phyloP scores from a whole-genome alignment of 257 asterid species.

The Solanum appendiculatum region DNA sequence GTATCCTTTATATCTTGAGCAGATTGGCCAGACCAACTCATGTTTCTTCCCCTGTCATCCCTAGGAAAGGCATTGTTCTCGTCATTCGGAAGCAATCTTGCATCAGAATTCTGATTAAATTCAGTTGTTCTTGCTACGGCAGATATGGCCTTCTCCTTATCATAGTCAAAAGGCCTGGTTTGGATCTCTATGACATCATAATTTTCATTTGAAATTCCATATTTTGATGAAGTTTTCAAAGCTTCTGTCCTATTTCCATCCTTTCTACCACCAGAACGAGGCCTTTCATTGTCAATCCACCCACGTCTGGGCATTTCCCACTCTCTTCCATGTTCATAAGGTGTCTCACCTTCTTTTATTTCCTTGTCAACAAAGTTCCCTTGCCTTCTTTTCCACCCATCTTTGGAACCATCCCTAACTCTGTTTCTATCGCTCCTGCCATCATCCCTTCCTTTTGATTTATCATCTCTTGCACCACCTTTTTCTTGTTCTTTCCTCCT shows the following conservation, averaged over 20 bases:
- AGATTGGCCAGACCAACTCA: slow-evolving; percentile 37
- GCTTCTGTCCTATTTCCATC: slow-evolving; percentile 96
- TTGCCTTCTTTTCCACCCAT: slow-evolving; percentile 78
- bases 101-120: slow-evolving; percentile 31
- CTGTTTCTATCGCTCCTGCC: slow-evolving; percentile 61
- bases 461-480: slow-evolving; percentile 66
- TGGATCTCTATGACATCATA: slow-evolving; percentile 98
- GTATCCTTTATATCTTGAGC: slow-evolving; percentile 59
- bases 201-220: slow-evolving; percentile 90
- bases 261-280: slow-evolving; percentile 71
- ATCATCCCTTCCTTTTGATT: slow-evolving; percentile 76
- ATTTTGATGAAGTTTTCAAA: slow-evolving; percentile 84
- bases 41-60: slow-evolving; percentile 46
- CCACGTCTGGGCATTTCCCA: slow-evolving; percentile 88
- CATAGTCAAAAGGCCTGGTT: slow-evolving; percentile 76
- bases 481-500: slow-evolving; percentile 78
- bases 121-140: slow-evolving; percentile 30
- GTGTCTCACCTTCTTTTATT: slow-evolving; percentile 48
- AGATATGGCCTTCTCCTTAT: slow-evolving; percentile 59
- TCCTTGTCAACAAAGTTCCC: slow-evolving; percentile 39
- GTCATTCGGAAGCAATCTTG: slow-evolving; percentile 23
- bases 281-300: slow-evolving; percentile 58
- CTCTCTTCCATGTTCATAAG: slow-evolving; percentile 68
- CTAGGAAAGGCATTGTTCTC: slow-evolving; percentile 34
- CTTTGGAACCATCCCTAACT: slow-evolving; percentile 59